These are phyloP conservation scores for Solanum hybrid DNA, from an alignment of 305 asterid genomes.

Conservation along the genomic window DNA sequence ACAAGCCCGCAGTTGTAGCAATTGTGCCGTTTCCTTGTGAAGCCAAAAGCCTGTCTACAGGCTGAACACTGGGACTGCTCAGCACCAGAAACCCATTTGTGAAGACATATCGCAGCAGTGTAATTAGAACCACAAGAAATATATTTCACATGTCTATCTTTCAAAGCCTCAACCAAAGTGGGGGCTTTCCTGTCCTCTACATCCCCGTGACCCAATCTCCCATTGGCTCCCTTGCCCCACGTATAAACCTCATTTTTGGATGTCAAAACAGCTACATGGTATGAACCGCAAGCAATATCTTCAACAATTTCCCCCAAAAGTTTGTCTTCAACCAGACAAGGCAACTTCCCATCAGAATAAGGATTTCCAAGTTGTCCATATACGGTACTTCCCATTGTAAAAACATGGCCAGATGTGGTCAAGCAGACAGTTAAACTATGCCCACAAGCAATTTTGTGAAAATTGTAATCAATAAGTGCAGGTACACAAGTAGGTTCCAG, in stretches of 20 bases:
- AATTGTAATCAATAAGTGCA: slow-evolving; percentile 73
- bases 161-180: slow-evolving; percentile 69
- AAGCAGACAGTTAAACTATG: slow-evolving; percentile 88
- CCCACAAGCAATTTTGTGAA: slow-evolving; percentile 80
- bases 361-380: slow-evolving; percentile 95
- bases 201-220: slow-evolving; percentile 96
- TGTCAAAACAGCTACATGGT: slow-evolving; percentile 80
- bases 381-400: slow-evolving; percentile 91
- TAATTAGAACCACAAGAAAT: slow-evolving; percentile 91
- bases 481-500: slow-evolving; percentile 88
- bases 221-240: slow-evolving; percentile 98
- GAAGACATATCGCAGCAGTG: slow-evolving; percentile 79
- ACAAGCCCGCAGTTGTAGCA: slow-evolving; percentile 96
- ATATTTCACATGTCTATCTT: slow-evolving; percentile 74
- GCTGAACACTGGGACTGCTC: slow-evolving; percentile 95
- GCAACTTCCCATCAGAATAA: slow-evolving; percentile 72
- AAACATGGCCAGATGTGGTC: slow-evolving; percentile 73
- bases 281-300: slow-evolving; percentile 85
- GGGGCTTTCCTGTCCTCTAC: slow-evolving; percentile 82
- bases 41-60: slow-evolving; percentile 92
- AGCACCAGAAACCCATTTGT: slow-evolving; percentile 90
- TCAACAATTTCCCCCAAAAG: slow-evolving; percentile 61
- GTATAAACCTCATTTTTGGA: slow-evolving; percentile 86
- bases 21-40: slow-evolving; percentile 91
- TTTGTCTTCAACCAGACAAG: slow-evolving; percentile 72